A percentile compares a stretch with the other conserved stretches of the same genome.
Conservation (phyloP, 2,329 filamentous ascomycete genomes). For the Fusarium kyushuense region DNA sequence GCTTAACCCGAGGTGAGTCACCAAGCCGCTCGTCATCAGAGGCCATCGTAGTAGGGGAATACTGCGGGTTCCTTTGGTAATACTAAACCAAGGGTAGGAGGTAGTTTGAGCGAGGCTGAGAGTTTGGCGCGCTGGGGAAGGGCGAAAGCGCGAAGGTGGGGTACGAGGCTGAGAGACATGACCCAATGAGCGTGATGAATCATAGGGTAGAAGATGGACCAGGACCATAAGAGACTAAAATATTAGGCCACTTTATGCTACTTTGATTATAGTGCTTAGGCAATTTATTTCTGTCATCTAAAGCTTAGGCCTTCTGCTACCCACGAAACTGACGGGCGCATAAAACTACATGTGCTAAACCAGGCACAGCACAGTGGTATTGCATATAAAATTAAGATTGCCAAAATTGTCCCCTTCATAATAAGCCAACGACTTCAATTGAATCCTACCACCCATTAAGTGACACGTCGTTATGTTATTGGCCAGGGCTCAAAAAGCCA, state of each 20-base stretch:
- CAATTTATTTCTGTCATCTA: too few relatives aligned
- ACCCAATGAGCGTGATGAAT: constrained; percentile 14
- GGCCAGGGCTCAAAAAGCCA: constrained; percentile 31
- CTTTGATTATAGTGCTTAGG: too few relatives aligned
- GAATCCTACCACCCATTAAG: background rate
- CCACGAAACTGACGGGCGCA: too few relatives aligned
- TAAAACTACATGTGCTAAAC: too few relatives aligned
- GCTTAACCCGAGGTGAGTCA: constrained; percentile 49
- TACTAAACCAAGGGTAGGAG: constrained; percentile 24
- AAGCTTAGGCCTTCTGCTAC: too few relatives aligned
- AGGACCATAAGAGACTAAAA: too few relatives aligned
- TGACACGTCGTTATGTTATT: constrained; percentile 38
- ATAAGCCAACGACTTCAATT: background rate
- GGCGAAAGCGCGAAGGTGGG: constrained; percentile 30
- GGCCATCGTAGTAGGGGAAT: constrained; percentile 45
- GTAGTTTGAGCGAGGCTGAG: constrained; percentile 42
- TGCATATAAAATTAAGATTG: constrained; percentile 24
- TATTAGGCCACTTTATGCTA: too few relatives aligned
- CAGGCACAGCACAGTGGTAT: constrained; percentile 10
- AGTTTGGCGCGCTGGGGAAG: background rate
- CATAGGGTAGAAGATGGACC: too few relatives aligned
- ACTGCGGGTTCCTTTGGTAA: constrained; percentile 20
- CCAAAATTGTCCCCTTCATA: constrained; percentile 3
- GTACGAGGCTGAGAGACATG: constrained; percentile 32
- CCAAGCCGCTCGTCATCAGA: constrained; percentile 45